Evolutionary conservation across 805 yeast species (phyloP).

Genomic region (Ogataea dorogensis): DNA sequence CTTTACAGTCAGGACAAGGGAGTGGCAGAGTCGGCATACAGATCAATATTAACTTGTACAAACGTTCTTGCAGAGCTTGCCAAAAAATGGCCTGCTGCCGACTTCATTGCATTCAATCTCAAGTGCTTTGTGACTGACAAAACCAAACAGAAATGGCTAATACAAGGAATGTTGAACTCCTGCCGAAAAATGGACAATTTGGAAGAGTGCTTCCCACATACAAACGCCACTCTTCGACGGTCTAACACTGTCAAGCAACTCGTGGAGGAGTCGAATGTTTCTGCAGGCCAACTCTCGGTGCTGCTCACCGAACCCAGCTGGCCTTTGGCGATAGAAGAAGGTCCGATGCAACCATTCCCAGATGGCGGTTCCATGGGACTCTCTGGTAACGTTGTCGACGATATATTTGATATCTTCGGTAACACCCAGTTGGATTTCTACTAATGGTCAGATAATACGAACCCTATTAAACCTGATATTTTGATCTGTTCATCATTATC

Average conservation of each 20-base stretch:
- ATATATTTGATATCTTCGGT: slow-evolving; percentile 20
- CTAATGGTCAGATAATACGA: too few relatives aligned
- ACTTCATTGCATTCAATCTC: slow-evolving; percentile 50
- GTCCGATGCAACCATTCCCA: too few relatives aligned
- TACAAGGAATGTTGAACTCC: slow-evolving; percentile 20
- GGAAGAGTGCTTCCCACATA: not conserved
- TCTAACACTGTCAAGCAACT: too few relatives aligned
- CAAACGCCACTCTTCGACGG: slow-evolving; percentile 5
- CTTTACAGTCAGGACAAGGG: slow-evolving; percentile 34
- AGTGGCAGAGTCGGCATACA: slow-evolving; percentile 26
- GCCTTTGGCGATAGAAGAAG: too few relatives aligned
- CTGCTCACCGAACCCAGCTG: too few relatives aligned
- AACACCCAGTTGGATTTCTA: slow-evolving; percentile 13
- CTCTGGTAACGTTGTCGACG: slow-evolving; percentile 12
- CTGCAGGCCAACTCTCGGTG: too few relatives aligned
- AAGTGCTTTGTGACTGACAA: slow-evolving; percentile 40
- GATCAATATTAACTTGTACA: slow-evolving; percentile 24
- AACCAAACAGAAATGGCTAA: slow-evolving; percentile 24
- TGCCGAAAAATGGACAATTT: slow-evolving; percentile 7
- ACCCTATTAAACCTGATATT: too few relatives aligned
- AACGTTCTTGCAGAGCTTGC: slow-evolving; percentile 40
- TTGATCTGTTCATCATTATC: too few relatives aligned
- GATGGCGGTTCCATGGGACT: not conserved
- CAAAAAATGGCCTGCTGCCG: slow-evolving; percentile 52
- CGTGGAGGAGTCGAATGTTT: too few relatives aligned